Evolutionary conservation across 2,329 filamentous ascomycete genomes (phyloP).

Genomic region (Calycina marina): DNA sequence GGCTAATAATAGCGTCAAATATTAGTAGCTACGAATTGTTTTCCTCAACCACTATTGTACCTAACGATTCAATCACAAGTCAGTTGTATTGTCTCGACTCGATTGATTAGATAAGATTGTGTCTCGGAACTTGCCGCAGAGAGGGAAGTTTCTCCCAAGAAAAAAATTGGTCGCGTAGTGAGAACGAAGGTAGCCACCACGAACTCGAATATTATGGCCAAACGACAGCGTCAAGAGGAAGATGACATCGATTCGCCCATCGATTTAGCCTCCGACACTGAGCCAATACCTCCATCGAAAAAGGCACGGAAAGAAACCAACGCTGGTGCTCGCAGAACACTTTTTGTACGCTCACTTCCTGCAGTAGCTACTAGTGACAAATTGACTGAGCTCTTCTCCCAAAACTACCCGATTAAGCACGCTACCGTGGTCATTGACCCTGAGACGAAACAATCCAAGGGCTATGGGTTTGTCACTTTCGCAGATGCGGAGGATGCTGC

Average conservation of each 20-base stretch:
- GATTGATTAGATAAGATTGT: no score
- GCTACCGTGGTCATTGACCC: slow-evolving; percentile 84
- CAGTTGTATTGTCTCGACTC: no score
- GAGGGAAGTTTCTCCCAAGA: no score
- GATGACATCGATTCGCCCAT: slow-evolving; percentile 10
- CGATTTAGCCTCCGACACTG: slow-evolving; percentile 8
- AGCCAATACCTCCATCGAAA: slow-evolving; percentile 29
- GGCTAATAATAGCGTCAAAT: no score
- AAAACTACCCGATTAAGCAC: slow-evolving; percentile 90
- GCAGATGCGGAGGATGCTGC: slow-evolving; percentile 83
- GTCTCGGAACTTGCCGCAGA: no score
- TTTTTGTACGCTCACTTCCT: slow-evolving; percentile 85
- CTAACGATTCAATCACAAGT: no score
- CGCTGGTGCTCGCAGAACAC: slow-evolving; percentile 39
- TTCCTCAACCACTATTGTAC: no score
- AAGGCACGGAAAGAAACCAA: slow-evolving; percentile 43
- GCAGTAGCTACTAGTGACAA: slow-evolving; percentile 63
- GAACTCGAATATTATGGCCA: slow-evolving; percentile 11
- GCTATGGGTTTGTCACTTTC: slow-evolving; percentile 95
- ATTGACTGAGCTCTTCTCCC: slow-evolving; percentile 80
- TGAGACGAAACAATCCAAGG: slow-evolving; percentile 72
- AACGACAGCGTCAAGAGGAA: slow-evolving; percentile 17
- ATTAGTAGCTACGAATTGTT: no score
- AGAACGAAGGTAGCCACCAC: slow-evolving; percentile 7
- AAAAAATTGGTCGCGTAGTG: no score